phyloP scores from a whole-genome alignment of 2,329 filamentous ascomycete genomes.

The Alternaria sp. region DNA sequence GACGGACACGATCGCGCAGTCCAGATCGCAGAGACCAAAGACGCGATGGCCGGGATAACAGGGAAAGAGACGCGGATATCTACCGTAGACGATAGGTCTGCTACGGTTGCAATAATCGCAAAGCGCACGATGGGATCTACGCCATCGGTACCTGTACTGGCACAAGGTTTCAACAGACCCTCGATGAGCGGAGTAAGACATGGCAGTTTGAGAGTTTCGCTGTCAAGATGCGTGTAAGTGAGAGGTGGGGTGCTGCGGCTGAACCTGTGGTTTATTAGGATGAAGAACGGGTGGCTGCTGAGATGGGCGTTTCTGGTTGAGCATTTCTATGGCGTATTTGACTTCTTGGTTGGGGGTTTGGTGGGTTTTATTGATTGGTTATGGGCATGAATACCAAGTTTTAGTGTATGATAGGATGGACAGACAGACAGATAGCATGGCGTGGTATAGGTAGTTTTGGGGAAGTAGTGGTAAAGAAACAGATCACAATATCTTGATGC shows the following conservation, averaged over 20 bases:
- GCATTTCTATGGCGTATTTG: background rate
- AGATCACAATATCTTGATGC: too few species aligned
- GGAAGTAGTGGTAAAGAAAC: background rate
- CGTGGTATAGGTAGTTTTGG: background rate
- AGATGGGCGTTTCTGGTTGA: background rate
- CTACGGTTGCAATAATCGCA: background rate
- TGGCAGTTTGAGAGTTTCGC: background rate
- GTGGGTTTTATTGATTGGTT: background rate
- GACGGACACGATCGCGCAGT: slow-evolving; percentile 43
- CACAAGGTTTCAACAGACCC: background rate
- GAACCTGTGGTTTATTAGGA: background rate
- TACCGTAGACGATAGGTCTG: slow-evolving; percentile 31
- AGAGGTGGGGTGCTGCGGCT: background rate
- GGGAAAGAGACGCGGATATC: slow-evolving; percentile 38
- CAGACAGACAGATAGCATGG: background rate
- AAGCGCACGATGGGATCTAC: background rate
- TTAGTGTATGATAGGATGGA: background rate
- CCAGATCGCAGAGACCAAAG: slow-evolving; percentile 40
- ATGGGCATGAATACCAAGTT: background rate
- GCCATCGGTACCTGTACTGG: background rate
- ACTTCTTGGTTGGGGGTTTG: background rate
- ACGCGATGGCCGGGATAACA: slow-evolving; percentile 25
- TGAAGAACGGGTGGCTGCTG: background rate
- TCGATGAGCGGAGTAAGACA: rapidly evolving
- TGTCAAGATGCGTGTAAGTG: background rate